phyloP scores from a whole-genome alignment of 2,329 filamentous ascomycete genomes.

The Leptographium procerum region DNA sequence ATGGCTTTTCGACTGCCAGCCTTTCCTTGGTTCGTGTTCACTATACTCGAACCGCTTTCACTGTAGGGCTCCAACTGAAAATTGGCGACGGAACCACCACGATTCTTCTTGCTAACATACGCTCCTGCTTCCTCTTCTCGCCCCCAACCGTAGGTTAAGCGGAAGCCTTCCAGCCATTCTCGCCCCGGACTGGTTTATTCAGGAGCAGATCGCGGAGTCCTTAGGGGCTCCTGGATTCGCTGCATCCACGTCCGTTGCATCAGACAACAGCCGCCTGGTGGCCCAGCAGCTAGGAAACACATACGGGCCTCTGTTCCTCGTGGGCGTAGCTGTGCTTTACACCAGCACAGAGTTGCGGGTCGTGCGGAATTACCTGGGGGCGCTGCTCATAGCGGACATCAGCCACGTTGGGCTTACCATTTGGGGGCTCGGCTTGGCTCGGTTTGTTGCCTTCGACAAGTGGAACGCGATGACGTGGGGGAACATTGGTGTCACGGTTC shows the following conservation, averaged over 20 bases:
- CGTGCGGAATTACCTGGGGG: conserved; percentile 54
- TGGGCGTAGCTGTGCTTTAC: conserved; percentile 53
- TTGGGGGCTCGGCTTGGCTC: conserved; percentile 43
- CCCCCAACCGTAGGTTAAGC: conserved; percentile 33
- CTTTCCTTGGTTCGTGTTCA: conserved; percentile 56
- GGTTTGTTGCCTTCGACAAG: conserved; percentile 36
- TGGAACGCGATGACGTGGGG: conserved; percentile 69
- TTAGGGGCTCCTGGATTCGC: conserved; percentile 23
- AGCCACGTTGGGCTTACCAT: conserved; percentile 55
- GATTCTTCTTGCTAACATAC: neutral
- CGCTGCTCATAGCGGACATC: conserved; percentile 54
- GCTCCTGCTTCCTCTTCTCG: neutral
- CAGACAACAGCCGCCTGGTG: conserved; percentile 40
- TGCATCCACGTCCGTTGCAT: neutral
- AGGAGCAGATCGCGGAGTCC: conserved; percentile 42
- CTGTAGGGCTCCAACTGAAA: conserved; percentile 35
- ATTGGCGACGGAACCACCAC: neutral
- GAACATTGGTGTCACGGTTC: conserved; percentile 56
- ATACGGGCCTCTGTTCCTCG: conserved; percentile 53
- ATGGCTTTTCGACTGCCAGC: conserved; percentile 54
- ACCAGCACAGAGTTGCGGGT: conserved; percentile 54
- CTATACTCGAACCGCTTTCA: conserved; percentile 56
- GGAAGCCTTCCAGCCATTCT: conserved; percentile 47
- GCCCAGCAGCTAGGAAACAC: conserved; percentile 59
- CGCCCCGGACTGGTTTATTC: conserved; percentile 50